These are phyloP conservation scores for Fusarium sp. DNA, from an alignment of 2,329 filamentous ascomycete genomes.

Conservation along the genomic window DNA sequence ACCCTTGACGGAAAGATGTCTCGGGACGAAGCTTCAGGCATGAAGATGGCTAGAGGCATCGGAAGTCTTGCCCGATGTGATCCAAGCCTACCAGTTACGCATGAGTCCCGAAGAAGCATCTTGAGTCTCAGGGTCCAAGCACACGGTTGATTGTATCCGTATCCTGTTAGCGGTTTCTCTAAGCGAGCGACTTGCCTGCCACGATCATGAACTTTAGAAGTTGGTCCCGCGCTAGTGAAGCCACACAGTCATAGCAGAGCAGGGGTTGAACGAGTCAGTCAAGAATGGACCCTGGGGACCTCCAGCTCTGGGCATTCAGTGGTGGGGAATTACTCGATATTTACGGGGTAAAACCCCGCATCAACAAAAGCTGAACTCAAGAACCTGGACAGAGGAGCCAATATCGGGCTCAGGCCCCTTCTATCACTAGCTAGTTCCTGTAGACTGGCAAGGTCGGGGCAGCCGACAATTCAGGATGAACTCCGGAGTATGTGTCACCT, in stretches of 20 bases:
- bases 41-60: neutral
- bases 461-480: neutral
- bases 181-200: neutral
- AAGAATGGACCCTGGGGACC: neutral
- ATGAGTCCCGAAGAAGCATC: neutral
- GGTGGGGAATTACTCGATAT: neutral
- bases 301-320: neutral
- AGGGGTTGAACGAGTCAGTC: neutral
- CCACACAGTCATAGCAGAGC: neutral
- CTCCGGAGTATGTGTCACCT: neutral
- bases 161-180: neutral
- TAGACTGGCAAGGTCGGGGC: neutral
- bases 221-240: neutral
- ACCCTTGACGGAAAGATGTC: neutral
- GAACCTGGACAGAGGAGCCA: neutral
- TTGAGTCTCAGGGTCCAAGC: neutral
- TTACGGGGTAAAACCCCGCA: neutral
- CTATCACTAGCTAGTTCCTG: neutral
- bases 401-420: neutral
- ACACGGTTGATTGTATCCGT: neutral
- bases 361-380: neutral
- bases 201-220: neutral
- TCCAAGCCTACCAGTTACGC: neutral
- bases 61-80: neutral
- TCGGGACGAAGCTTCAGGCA: neutral